Evolutionary conservation across 345 rosid genomes (phyloP), one percentile per base, ranked within the genome.

Genomic region (Lenwebbia sp.): DNA sequence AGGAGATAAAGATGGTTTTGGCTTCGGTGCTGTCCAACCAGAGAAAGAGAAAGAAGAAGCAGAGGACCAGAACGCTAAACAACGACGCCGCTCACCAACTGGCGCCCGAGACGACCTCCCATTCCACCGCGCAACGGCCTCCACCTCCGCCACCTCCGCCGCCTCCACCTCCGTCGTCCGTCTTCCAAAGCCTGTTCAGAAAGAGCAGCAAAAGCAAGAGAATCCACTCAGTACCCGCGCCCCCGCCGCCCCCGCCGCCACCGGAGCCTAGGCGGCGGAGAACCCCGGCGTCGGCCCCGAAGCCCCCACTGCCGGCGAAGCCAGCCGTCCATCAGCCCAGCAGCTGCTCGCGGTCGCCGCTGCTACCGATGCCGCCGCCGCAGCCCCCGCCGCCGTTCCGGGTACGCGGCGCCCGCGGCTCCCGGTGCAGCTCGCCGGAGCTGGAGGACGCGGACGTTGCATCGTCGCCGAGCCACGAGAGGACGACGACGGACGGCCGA

Each of bases 111-210:
- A 28, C 54, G 14, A 83, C 86, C 44, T 85, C 88, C 82, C 87
- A 89, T n/a, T 84, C 89, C 17, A 41, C 82, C 4, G 19, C 65
- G 54, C 89, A 92, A 21, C 87, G 92, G 11, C 93, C 95, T 8
- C 92, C 94, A 3, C 93, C 96, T 0, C 95, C 97, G 9, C 96
- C 98, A 0, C 98, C 97, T 0, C 96, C 95, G 0, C 94, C 93
- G 15, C 96, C 92, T 2, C 96, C 98, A 21, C 94, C 94, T 0
- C 93, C 94, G 0, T 92, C 91, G 49, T 93, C 96, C 53, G 89
- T 93, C 15, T 94, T 96, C 88, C 94, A 93, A 82, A 90, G 85
- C 84, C 89, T 94, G 26, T 94, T 96, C 87, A 90, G 90, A 37
- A 95, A 93, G 87, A 93, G 90, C 88, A 90, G 84, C 86, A 93